Conservation (phyloP, 2,329 filamentous ascomycete species). For the Anisogramma anomala region DNA sequence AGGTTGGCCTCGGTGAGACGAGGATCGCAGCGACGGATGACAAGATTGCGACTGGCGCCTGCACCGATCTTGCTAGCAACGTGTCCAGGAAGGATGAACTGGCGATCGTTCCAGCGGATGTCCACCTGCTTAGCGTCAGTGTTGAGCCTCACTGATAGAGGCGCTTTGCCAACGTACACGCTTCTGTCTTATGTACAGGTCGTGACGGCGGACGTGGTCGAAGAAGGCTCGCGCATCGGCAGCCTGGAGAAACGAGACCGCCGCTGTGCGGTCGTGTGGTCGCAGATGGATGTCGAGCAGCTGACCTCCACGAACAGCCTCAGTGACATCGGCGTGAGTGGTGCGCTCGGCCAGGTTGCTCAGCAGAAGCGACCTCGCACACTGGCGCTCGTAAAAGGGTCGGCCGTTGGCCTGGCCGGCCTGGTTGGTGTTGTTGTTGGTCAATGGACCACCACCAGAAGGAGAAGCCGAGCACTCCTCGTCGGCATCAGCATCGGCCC, state of each 20-base stretch:
- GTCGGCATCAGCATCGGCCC: slow-evolving; percentile 12
- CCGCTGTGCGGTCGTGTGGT: slow-evolving; percentile 44
- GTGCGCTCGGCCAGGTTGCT: slow-evolving; percentile 48
- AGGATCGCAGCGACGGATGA: slow-evolving; percentile 49
- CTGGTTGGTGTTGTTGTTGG: slow-evolving; percentile 13
- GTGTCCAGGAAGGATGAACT: slow-evolving; percentile 53
- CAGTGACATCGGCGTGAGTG: slow-evolving; percentile 54
- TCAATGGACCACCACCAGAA: slow-evolving; percentile 6
- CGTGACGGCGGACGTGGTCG: slow-evolving; percentile 50
- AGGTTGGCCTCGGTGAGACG: slow-evolving; percentile 52
- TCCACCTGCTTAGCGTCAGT: slow-evolving; percentile 40
- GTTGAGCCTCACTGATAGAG: neutral
- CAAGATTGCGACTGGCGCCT: slow-evolving; percentile 63
- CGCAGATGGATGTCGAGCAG: slow-evolving; percentile 58
- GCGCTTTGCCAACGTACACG: slow-evolving; percentile 35
- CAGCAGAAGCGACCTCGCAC: slow-evolving; percentile 49
- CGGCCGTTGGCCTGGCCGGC: slow-evolving; percentile 7
- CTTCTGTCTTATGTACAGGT: slow-evolving; percentile 57
- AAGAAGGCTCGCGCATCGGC: slow-evolving; percentile 54
- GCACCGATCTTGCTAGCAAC: slow-evolving; percentile 50
- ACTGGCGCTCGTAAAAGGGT: slow-evolving; percentile 26
- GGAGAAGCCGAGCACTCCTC: slow-evolving; percentile 1
- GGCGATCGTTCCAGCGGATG: slow-evolving; percentile 58
- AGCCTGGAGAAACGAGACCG: slow-evolving; percentile 58
- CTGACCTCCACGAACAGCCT: slow-evolving; percentile 56